Evolutionary conservation across 768 basidiomycete genomes (phyloP).

Genomic region (Saitozyma podzolica): DNA sequence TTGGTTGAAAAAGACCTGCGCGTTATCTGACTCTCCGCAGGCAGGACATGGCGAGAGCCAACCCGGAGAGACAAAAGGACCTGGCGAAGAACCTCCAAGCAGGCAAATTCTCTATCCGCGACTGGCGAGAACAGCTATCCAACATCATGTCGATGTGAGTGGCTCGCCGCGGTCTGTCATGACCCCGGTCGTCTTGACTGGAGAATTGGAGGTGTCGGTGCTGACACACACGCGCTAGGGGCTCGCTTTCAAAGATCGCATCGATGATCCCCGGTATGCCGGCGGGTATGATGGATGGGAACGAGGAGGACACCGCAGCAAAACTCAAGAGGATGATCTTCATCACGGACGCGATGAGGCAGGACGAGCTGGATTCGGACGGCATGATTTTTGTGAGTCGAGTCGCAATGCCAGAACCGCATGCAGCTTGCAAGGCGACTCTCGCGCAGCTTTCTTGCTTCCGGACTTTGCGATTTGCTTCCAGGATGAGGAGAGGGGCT

Average conservation of each 20-base stretch:
- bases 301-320: constrained; percentile 82
- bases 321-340: constrained; percentile 98
- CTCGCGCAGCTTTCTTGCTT: neutral
- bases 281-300: constrained; percentile 80
- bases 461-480: neutral
- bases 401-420: neutral
- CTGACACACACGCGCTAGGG: constrained; percentile 84
- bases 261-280: constrained; percentile 98
- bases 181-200: too few relatives aligned
- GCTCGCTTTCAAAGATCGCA: constrained; percentile 97
- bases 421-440: constrained; percentile 1
- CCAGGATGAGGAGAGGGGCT: neutral
- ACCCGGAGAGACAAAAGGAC: constrained; percentile 97
- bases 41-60: constrained; percentile 86
- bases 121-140: constrained; percentile 96
- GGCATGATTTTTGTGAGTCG: constrained; percentile 77
- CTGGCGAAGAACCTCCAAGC: constrained; percentile 90
- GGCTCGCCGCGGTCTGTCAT: neutral
- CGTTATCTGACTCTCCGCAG: constrained; percentile 26
- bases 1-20: too few relatives aligned
- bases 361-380: constrained; percentile 89
- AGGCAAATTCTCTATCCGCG: constrained; percentile 92
- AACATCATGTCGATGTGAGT: constrained; percentile 96
- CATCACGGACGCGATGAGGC: constrained; percentile 98
- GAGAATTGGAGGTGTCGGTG: constrained; percentile 8